Conservation (phyloP, 306 rosid species). For the Medicago arabica region DNA sequence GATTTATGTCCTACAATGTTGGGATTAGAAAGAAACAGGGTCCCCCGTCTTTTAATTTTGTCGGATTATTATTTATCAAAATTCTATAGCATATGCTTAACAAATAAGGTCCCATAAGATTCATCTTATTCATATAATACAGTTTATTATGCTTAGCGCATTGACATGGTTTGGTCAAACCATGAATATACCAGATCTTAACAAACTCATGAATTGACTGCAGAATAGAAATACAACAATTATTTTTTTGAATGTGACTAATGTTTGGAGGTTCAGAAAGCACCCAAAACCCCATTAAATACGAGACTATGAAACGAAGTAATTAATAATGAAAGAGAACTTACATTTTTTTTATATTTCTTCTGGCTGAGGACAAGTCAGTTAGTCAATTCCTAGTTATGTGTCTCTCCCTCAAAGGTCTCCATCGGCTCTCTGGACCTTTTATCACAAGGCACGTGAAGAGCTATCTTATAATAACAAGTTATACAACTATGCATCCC, state of each 20-base stretch:
- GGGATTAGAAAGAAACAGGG: constrained; percentile 17
- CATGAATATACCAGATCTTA: background rate
- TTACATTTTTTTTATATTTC: background rate
- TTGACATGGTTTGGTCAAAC: constrained; percentile 15
- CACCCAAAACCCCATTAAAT: constrained; percentile 21
- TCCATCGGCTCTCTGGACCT: constrained; percentile 47
- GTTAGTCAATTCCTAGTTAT: constrained; percentile 37
- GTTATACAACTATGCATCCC: constrained; percentile 35
- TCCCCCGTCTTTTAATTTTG: constrained; percentile 11
- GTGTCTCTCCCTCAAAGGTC: constrained; percentile 36
- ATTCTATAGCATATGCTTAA: background rate
- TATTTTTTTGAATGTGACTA: constrained; percentile 36
- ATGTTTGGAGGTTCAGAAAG: constrained; percentile 29
- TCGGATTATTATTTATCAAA: constrained; percentile 22
- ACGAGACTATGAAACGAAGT: background rate
- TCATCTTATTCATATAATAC: constrained; percentile 2
- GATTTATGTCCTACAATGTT: constrained; percentile 17
- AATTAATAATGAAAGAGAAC: background rate
- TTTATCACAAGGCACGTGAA: constrained; percentile 56
- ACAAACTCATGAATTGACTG: constrained; percentile 13
- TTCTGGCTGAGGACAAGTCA: constrained; percentile 26
- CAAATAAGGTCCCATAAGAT: constrained; percentile 28
- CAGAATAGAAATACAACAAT: background rate
- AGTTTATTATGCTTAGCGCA: background rate
- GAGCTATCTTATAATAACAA: constrained; percentile 32